Conservation (phyloP, 2,329 filamentous ascomycete genomes). For the Cordyceps farinosa region DNA sequence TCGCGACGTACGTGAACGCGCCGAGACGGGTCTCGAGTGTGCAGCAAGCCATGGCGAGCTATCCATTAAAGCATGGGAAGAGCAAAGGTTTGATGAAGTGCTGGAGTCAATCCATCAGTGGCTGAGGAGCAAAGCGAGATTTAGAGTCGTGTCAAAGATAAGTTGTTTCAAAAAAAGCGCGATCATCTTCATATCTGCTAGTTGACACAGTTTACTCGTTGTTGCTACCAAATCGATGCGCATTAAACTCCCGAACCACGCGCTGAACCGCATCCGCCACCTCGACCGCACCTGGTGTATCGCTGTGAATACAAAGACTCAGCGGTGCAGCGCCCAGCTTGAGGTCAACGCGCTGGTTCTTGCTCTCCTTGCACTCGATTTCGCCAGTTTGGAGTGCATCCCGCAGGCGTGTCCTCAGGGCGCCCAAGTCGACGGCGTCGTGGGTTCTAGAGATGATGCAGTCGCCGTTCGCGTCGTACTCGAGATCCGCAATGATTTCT, state of each 20-base stretch:
- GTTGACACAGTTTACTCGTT: too few relatives aligned
- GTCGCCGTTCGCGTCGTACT: slow-evolving; percentile 3
- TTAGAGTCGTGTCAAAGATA: too few relatives aligned
- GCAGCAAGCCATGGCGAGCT: too few relatives aligned
- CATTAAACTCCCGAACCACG: background rate
- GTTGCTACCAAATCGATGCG: too few relatives aligned
- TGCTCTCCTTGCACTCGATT: background rate
- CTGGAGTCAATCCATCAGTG: too few relatives aligned
- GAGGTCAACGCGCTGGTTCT: background rate
- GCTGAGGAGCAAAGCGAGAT: too few relatives aligned
- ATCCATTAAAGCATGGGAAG: too few relatives aligned
- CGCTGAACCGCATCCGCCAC: background rate
- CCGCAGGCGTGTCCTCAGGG: background rate
- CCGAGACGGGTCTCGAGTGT: too few relatives aligned
- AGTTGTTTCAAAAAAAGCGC: too few relatives aligned
- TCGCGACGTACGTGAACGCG: too few relatives aligned
- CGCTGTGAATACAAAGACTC: slow-evolving; percentile 10
- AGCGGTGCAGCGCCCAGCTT: background rate
- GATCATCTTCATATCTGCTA: too few relatives aligned
- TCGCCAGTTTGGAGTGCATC: background rate
- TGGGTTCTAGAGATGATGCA: slow-evolving; percentile 13
- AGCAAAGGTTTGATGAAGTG: too few relatives aligned
- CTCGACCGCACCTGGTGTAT: slow-evolving; percentile 2
- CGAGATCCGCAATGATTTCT: slow-evolving; percentile 11
- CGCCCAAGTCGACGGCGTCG: background rate